Conservation (phyloP, 495 filamentous ascomycete genomes). For the Astrothelium macrocarpum region DNA sequence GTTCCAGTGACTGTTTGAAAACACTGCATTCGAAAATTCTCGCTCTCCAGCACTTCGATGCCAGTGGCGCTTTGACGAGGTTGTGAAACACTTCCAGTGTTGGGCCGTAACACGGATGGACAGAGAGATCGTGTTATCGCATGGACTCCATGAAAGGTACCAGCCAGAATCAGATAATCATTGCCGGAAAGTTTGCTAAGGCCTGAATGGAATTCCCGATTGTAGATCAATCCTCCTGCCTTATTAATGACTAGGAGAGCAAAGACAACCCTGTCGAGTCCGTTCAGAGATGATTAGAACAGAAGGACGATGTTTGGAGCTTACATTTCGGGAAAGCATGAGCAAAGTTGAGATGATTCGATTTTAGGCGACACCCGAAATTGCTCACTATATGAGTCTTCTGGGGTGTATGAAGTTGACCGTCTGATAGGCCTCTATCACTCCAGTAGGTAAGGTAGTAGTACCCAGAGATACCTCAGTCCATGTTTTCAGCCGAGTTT, state of each 20-base stretch:
- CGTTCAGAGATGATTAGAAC: not conserved
- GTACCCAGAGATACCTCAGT: not conserved
- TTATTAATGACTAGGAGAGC: conserved; percentile 96
- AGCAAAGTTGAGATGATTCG: not conserved
- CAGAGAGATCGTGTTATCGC: conserved; percentile 74
- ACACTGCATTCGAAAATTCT: conserved; percentile 86
- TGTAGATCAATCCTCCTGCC: conserved; percentile 91
- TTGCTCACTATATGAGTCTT: no score
- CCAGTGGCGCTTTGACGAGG: conserved; percentile 54
- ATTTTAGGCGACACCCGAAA: not conserved
- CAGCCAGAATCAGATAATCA: conserved; percentile 93
- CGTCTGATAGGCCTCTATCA: no score
- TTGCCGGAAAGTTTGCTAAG: conserved; percentile 83
- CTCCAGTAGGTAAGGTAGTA: not conserved
- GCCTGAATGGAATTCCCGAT: conserved; percentile 76
- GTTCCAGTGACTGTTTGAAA: conserved; percentile 90
- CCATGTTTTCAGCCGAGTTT: not conserved
- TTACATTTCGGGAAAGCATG: not conserved
- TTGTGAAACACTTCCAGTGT: conserved; percentile 30
- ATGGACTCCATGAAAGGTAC: conserved; percentile 95
- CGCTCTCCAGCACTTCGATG: conserved; percentile 82
- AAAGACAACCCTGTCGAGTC: conserved; percentile 66
- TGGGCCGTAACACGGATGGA: conserved; percentile 21
- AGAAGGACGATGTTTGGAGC: not conserved
- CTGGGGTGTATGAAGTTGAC: no score